Base-by-base conservation (phyloP, 257 asterid genomes). In the Nicotiana undulata region DNA sequence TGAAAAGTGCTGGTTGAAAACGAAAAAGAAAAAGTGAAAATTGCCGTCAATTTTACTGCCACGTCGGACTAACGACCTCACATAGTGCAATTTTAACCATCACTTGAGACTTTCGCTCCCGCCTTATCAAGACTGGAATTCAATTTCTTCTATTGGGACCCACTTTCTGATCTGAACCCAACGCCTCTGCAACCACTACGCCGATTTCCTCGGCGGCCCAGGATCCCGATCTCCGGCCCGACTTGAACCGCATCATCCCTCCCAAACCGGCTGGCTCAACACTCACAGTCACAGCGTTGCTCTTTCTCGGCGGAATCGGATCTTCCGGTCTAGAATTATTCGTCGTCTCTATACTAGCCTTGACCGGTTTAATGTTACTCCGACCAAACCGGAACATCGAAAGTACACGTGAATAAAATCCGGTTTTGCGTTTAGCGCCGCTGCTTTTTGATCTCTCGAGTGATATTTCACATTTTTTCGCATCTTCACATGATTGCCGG, bases 151-250 rank as follows among this genome's bases (percentile, higher is more conserved):
- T 3, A 9, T 75, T 76, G 78, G 82, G 80, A 17, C 88, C 87
- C 85, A 58, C 49, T 78, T 78, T 37, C 74, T 86, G 82, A 58
- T 84, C 89, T 24, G 66, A 58, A 16, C 40, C 77, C 75, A 80
- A 28, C 78, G 83, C 58, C 26, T 77, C 83, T 37, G 81, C 29
- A 5, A 83, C 20, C 44, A 87, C 87, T 81, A 76, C 87, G 24
- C 83, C 86, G 24, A 90, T 87, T 29, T 91, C 96, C 13, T 91
- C 92, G 0, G 85, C 88, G 53, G 84, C 81, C 89, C 89, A 89
- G 1, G 91, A 85, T 22, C 81, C 90, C n/a, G 95, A 87, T 53
- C 92, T 88, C 85, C 98, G 89, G 2, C 95, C 97, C 9, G 98
- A 95, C 5, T 84, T 77, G 70, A 90, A 90, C 89, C 92, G 90